These are phyloP conservation scores for Epipyxis sp. DNA, from an alignment of 108 stramenopile genomes.

Conservation along the genomic window DNA sequence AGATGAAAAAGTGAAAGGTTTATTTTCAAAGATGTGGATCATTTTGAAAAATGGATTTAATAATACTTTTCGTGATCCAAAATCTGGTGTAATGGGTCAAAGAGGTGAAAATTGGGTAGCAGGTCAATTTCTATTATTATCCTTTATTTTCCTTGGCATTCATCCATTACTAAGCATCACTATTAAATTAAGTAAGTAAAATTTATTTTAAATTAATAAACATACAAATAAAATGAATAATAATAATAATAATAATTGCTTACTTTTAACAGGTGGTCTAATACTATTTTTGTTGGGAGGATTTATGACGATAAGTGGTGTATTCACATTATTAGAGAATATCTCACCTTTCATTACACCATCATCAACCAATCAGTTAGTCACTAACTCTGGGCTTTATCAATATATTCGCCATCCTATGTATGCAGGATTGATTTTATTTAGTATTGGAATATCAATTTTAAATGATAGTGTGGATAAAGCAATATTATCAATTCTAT, in stretches of 20 bases:
- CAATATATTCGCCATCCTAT: conserved; percentile 65
- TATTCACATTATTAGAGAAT: conserved; percentile 51
- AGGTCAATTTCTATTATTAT: conserved; percentile 53
- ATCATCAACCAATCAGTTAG: not conserved
- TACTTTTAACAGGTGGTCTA: too few species aligned
- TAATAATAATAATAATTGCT: too few species aligned
- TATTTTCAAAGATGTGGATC: too few species aligned
- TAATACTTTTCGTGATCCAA: too few species aligned
- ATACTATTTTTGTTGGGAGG: conserved; percentile 36
- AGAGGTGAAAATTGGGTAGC: conserved; percentile 61
- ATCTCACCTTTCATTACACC: conserved; percentile 59
- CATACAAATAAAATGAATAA: too few species aligned
- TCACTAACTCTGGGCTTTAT: conserved; percentile 57
- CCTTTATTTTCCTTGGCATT: conserved; percentile 54
- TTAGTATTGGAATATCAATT: conserved; percentile 52
- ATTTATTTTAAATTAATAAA: too few species aligned
- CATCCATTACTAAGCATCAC: conserved; percentile 54
- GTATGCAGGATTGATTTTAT: conserved; percentile 60
- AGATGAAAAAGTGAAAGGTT: too few species aligned
- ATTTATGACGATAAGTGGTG: too few species aligned
- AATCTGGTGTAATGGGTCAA: conserved; percentile 49
- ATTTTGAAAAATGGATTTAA: too few species aligned
- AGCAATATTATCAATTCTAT: not conserved
- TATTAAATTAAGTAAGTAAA: conserved; percentile 53
- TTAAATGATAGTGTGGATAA: conserved; percentile 37